Conservation (phyloP, 495 filamentous ascomycete species). For the Neurospora discreta region DNA sequence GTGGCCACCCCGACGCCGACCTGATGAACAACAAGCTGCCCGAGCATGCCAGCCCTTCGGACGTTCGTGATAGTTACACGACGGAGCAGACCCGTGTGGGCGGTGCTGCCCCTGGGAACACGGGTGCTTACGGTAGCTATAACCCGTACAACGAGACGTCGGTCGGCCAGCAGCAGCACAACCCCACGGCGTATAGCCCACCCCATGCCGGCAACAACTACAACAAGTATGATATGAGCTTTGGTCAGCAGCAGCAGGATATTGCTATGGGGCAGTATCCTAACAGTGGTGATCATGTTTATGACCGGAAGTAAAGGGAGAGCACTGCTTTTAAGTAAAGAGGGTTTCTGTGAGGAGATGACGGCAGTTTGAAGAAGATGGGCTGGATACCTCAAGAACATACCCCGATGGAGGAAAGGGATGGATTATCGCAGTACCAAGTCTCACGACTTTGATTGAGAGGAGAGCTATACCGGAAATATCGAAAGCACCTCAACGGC, state of each 20-base stretch:
- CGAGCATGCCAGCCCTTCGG: constrained; percentile 27
- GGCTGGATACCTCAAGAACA: not conserved
- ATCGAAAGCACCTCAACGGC: not conserved
- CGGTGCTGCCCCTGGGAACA: not conserved
- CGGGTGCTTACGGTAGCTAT: constrained; percentile 2
- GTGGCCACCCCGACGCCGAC: not conserved
- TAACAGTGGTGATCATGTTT: not conserved
- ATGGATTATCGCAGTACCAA: not conserved
- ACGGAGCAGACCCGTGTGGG: constrained; percentile 29
- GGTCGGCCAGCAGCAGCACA: constrained; percentile 7
- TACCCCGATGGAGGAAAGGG: not conserved
- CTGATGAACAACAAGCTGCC: constrained; percentile 24
- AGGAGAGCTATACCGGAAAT: not conserved
- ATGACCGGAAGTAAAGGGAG: not conserved
- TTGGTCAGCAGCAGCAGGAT: not conserved
- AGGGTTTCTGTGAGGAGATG: not conserved
- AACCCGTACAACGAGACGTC: constrained; percentile 21
- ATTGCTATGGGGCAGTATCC: not conserved
- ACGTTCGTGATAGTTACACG: constrained; percentile 30
- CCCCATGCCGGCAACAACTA: not conserved
- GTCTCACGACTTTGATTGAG: not conserved
- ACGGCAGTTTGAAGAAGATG: not conserved
- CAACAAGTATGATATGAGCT: constrained; percentile 1
- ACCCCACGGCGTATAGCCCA: not conserved
- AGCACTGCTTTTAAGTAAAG: not conserved